phyloP scores from a whole-genome alignment of 176 grass and related monocot genomes.

The Neostapfia colusana region DNA sequence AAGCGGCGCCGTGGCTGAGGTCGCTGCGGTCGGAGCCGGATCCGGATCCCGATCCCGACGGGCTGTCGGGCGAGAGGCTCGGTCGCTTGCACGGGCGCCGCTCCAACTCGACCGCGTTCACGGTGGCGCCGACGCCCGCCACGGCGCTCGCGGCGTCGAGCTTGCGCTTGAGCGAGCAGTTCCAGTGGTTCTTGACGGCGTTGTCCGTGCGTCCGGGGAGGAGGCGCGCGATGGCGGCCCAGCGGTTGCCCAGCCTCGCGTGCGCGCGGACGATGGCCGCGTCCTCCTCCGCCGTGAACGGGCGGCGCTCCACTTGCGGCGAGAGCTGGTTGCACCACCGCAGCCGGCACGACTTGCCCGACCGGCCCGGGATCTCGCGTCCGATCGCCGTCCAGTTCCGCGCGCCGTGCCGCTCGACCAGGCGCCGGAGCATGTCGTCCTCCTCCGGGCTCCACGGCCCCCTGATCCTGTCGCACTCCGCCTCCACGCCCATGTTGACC shows the following conservation, averaged over 20 bases:
- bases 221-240: conserved; percentile 92
- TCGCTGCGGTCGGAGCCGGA: conserved; percentile 54
- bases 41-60: conserved; percentile 44
- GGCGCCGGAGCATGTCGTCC: conserved; percentile 67
- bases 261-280: conserved; percentile 65
- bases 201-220: conserved; percentile 91
- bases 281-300: conserved; percentile 82
- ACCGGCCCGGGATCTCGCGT: conserved; percentile 63
- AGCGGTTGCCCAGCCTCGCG: conserved; percentile 66
- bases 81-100: conserved; percentile 49
- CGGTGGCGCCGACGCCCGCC: background rate
- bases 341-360: conserved; percentile 89
- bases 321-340: conserved; percentile 98
- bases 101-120: background rate
- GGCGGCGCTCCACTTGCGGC: conserved; percentile 85
- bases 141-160: background rate
- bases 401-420: conserved; percentile 77
- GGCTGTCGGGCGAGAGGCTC: conserved; percentile 57
- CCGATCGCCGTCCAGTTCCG: conserved; percentile 95
- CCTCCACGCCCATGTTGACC: conserved; percentile 11
- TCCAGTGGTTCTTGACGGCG: conserved; percentile 99
- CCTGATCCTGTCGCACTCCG: conserved; percentile 59
- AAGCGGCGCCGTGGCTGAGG: conserved; percentile 46
- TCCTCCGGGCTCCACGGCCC: conserved; percentile 89
- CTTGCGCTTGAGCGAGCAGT: conserved; percentile 94